Evolutionary conservation across 2,329 filamentous ascomycete species (phyloP).

Genomic region (Tolypocladium sp.): DNA sequence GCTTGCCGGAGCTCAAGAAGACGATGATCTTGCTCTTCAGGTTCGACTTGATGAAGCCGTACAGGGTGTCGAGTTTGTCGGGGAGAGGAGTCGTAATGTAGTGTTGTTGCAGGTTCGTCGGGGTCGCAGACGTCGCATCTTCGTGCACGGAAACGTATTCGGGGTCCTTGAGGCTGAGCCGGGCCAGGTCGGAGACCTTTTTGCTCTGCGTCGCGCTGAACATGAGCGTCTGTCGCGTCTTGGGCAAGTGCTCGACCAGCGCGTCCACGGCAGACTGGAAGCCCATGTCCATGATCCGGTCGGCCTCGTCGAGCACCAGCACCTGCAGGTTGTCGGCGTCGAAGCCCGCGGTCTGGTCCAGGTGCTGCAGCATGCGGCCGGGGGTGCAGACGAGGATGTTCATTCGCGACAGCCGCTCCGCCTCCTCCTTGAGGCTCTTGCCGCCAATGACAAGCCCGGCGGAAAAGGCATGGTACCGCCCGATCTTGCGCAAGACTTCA

Average conservation of each 20-base stretch:
- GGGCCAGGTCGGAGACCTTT: conserved; percentile 82
- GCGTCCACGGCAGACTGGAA: conserved; percentile 88
- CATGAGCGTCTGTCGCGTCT: conserved; percentile 77
- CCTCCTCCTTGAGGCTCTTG: conserved; percentile 80
- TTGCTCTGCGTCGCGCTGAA: conserved; percentile 97
- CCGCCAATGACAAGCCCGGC: conserved; percentile 91
- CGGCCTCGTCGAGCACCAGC: conserved; percentile 89
- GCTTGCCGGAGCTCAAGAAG: conserved; percentile 90
- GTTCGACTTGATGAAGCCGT: conserved; percentile 84
- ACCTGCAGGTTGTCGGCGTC: conserved; percentile 88
- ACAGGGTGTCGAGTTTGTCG: conserved; percentile 86
- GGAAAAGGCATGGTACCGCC: conserved; percentile 80
- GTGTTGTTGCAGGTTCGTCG: conserved; percentile 76
- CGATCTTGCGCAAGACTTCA: conserved; percentile 83
- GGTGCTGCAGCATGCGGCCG: conserved; percentile 87
- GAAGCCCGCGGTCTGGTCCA: conserved; percentile 87
- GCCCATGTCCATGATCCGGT: conserved; percentile 96
- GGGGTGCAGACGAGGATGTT: conserved; percentile 96
- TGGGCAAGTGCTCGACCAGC: conserved; percentile 83
- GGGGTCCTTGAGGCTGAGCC: conserved; percentile 79
- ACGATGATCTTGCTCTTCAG: conserved; percentile 92
- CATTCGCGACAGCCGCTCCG: conserved; percentile 78
- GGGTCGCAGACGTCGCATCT: conserved; percentile 68
- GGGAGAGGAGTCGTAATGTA: conserved; percentile 79
- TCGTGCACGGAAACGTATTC: conserved; percentile 96